phyloP scores from a whole-genome alignment of 2,329 filamentous ascomycete genomes.

The Trichoderma aggressivum region DNA sequence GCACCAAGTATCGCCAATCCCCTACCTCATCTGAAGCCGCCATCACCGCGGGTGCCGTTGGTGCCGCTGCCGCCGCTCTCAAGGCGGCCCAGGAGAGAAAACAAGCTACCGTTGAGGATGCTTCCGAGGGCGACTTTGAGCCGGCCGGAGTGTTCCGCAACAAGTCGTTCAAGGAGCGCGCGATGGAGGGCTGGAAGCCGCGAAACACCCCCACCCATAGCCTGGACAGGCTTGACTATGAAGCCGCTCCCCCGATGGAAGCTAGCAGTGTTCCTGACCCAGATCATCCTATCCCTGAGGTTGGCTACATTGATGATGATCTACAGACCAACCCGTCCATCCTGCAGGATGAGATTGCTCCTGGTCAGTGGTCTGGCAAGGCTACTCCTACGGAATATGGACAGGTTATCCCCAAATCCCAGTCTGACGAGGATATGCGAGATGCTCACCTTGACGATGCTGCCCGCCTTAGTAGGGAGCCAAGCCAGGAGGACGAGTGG shows the following conservation, averaged over 20 bases:
- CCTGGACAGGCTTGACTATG: conserved; percentile 53
- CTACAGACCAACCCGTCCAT: conserved; percentile 82
- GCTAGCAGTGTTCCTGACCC: conserved; percentile 67
- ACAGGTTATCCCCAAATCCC: conserved; percentile 26
- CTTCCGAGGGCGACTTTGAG: conserved; percentile 39
- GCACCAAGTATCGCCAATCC: conserved; percentile 44
- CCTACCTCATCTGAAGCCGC: conserved; percentile 56
- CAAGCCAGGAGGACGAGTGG: conserved; percentile 62
- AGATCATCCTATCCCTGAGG: conserved; percentile 71
- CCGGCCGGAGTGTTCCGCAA: conserved; percentile 55
- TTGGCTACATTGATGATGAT: conserved; percentile 66
- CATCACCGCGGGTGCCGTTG: conserved; percentile 56
- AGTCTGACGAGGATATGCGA: conserved; percentile 35
- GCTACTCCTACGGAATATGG: conserved; percentile 45
- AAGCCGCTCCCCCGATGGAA: conserved; percentile 54
- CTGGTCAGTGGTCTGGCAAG: conserved; percentile 54
- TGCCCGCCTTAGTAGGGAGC: conserved; percentile 51
- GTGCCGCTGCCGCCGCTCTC: conserved; percentile 49
- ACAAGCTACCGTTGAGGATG: conserved; percentile 35
- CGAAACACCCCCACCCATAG: conserved; percentile 57
- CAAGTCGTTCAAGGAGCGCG: conserved; percentile 64
- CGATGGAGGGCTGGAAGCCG: conserved; percentile 53
- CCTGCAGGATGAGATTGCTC: conserved; percentile 55
- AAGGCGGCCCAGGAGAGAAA: conserved; percentile 49
- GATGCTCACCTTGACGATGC: conserved; percentile 39